Conservation (phyloP, 2,329 filamentous ascomycete species). For the Penicillium crustosum region DNA sequence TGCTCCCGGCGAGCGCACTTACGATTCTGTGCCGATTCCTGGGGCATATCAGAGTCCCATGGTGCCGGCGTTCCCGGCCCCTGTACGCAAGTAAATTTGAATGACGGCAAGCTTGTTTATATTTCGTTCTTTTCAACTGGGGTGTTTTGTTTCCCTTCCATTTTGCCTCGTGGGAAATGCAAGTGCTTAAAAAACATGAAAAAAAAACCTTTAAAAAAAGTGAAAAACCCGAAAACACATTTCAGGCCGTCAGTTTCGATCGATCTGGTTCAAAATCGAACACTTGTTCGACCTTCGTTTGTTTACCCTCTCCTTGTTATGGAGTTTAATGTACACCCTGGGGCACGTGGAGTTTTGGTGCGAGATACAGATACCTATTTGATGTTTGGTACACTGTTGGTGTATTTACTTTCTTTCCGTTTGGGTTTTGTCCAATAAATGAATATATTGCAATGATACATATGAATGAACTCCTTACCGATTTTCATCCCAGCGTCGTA, state of each 20-base stretch:
- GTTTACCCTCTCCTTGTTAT: constrained; percentile 10
- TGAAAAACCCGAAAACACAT: constrained; percentile 2
- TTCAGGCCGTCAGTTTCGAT: not conserved
- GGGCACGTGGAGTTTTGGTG: constrained; percentile 11
- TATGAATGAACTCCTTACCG: not conserved
- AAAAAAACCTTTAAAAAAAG: constrained; percentile 1
- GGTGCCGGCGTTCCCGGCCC: constrained; percentile 43
- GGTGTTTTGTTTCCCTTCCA: not conserved
- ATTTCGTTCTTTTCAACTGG: not conserved
- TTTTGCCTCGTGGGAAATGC: not conserved
- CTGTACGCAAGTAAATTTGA: constrained; percentile 21
- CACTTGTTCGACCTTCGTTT: constrained; percentile 11
- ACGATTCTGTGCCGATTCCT: constrained; percentile 84
- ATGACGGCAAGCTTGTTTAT: not conserved
- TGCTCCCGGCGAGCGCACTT: constrained; percentile 77
- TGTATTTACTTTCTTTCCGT: constrained; percentile 11
- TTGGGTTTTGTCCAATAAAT: constrained; percentile 10
- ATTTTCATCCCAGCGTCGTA: not conserved
- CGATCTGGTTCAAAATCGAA: constrained; percentile 13
- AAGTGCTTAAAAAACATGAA: constrained; percentile 2
- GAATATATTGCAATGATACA: constrained; percentile 4
- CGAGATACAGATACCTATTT: constrained; percentile 27
- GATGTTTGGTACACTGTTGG: constrained; percentile 7
- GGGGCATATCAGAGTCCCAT: constrained; percentile 68
- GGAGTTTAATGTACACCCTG: constrained; percentile 17